phyloP scores from a whole-genome alignment of 768 basidiomycete genomes.

The Tricholoma terreum region DNA sequence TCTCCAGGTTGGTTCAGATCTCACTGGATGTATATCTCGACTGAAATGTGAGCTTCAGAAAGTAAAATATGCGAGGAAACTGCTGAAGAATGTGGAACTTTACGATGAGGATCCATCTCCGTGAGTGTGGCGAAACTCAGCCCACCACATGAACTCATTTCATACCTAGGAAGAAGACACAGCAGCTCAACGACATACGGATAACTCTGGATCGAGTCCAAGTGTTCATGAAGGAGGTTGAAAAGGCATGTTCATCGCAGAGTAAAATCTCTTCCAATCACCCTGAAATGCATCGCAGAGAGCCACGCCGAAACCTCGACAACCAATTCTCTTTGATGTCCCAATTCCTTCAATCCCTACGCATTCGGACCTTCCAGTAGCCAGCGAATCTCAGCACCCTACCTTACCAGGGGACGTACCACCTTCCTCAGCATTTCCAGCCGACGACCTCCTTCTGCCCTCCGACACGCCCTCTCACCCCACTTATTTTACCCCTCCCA shows the following conservation, averaged over 20 bases:
- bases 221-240: conserved; percentile 44
- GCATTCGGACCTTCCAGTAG: conserved; percentile 17
- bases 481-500: conserved; percentile 16
- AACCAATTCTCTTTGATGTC: conserved; percentile 51
- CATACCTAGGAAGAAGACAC: conserved; percentile 35
- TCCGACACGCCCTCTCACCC: conserved; percentile 26
- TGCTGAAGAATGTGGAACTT: conserved; percentile 58
- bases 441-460: conserved; percentile 42
- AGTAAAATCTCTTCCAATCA: background rate
- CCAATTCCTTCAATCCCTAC: conserved; percentile 44
- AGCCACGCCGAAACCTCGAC: conserved; percentile 35
- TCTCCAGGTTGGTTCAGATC: conserved; percentile 46
- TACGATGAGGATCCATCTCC: conserved; percentile 42
- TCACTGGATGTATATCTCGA: background rate
- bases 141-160: too few species aligned
- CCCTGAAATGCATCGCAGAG: conserved; percentile 29
- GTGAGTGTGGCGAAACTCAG: conserved; percentile 33
- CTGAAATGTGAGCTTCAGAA: conserved; percentile 23
- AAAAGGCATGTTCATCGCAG: conserved; percentile 40
- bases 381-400: conserved; percentile 2
- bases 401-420: conserved; percentile 4
- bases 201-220: conserved; percentile 57
- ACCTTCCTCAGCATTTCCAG: conserved; percentile 12
- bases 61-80: conserved; percentile 53
- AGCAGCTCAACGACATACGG: conserved; percentile 45